phyloP scores from a whole-genome alignment of 2,329 filamentous ascomycete species.

The Verticillium nonalfalfae region DNA sequence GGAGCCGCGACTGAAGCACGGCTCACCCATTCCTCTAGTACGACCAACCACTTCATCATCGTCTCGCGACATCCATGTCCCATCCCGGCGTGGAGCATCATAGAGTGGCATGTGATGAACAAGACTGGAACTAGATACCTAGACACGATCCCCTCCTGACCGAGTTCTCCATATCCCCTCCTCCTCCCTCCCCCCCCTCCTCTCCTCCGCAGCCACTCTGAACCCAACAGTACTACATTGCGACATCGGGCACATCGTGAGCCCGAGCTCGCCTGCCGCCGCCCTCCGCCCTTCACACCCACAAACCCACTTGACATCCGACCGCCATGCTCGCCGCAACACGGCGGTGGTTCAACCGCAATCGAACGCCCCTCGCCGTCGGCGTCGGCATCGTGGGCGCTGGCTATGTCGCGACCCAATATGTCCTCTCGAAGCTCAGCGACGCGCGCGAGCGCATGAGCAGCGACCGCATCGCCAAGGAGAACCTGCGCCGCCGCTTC shows the following conservation, averaged over 20 bases:
- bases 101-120: neutral
- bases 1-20: neutral
- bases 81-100: neutral
- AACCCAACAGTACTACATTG: neutral
- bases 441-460: constrained; percentile 95
- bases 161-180: neutral
- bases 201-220: neutral
- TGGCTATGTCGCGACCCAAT: constrained; percentile 88
- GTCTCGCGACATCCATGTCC: neutral
- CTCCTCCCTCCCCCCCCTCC: neutral
- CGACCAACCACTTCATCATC: neutral
- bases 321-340: constrained; percentile 59
- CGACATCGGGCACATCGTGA: neutral
- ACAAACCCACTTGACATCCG: neutral
- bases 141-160: neutral
- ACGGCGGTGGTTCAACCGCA: constrained; percentile 86
- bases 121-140: neutral
- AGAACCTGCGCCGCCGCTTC: constrained; percentile 93
- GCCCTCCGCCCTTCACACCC: neutral
- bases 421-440: constrained; percentile 83
- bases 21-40: neutral
- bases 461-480: constrained; percentile 89
- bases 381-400: constrained; percentile 82
- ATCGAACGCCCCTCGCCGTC: constrained; percentile 83
- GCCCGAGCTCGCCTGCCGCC: neutral